These are phyloP conservation scores for Letharia lupina DNA, from an alignment of 495 filamentous ascomycete species.

Conservation along the genomic window DNA sequence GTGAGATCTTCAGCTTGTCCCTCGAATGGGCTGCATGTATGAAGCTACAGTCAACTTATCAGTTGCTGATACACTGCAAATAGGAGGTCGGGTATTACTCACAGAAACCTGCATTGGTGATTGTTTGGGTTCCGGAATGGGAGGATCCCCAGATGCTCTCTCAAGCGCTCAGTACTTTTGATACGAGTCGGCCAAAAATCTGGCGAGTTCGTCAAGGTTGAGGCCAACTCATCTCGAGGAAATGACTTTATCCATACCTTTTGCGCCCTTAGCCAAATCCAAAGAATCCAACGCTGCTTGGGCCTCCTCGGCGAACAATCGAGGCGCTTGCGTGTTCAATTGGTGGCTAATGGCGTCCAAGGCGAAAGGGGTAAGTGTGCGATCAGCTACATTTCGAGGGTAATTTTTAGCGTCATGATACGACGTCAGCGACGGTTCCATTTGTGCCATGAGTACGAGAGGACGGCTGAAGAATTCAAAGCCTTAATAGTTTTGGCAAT, in stretches of 20 bases:
- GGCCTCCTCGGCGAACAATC: neutral
- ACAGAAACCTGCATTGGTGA: neutral
- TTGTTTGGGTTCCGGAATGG: neutral
- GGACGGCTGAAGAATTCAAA: neutral
- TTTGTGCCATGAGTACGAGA: neutral
- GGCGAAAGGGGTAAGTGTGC: neutral
- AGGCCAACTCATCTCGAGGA: neutral
- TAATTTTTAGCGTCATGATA: neutral
- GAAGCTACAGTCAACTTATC: constrained; percentile 24
- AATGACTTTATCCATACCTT: neutral
- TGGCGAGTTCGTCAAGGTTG: neutral
- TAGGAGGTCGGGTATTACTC: neutral
- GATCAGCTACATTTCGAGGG: neutral
- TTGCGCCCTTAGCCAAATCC: neutral
- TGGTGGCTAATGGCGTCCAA: neutral
- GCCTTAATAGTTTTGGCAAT: too few relatives aligned
- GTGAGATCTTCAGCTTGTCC: constrained; percentile 27
- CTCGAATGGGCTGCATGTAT: constrained; percentile 30
- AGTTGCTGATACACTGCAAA: neutral
- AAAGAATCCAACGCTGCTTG: neutral
- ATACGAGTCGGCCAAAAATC: neutral
- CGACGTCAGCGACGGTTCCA: neutral
- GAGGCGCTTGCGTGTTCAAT: neutral
- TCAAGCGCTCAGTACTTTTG: neutral
- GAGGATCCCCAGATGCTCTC: neutral